Base-by-base conservation (phyloP, 1,284 basidiomycete genomes). In the Papiliotrema flavescens region DNA sequence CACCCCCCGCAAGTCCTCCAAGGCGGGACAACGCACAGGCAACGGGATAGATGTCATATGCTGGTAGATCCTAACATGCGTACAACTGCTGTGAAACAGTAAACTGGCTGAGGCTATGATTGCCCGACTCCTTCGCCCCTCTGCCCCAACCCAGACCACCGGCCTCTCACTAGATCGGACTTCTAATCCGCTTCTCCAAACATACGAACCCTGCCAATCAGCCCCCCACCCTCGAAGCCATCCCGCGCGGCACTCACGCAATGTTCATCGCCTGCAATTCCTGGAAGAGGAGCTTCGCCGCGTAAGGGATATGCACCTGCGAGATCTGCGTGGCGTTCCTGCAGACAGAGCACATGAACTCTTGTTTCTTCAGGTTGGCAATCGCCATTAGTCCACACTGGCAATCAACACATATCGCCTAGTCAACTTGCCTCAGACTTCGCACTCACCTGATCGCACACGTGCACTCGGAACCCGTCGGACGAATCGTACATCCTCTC, bases 361-460 rank as follows among this genome's bases (percentile, higher is more conserved):
- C 76, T 63, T 80, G 79, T 70, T 80, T 80, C 64, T 80, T 80
- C 61, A 97, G 80, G 76, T 96, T 96, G 7, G 93, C 93, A 69
- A 96, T 93, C 2, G 93, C 93, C 24, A 91, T 94, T 57, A 97
- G 79, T 66, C 93, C 94, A 70, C 93, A 96, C 89, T 94, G 69
- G 11, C 28, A 11, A 46, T 41, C 50, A 49, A 37, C 40, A 9
- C 20, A 28, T 42, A 40, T 3, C 17, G 23, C 42, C 37, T 2
- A 43, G 9, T 6, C 4, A 3, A 43, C 64, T 24, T 60, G 61
- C 39, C 51, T 53, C 41, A 17, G 8, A 9, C 40, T 13, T 41
- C 42, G 47, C 42, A 60, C 90, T 69, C 63, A 93, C 88, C 93
- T 90, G 75, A 54, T 97, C 93, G 74, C 93, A 97, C 56, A 97